Conservation (phyloP, 1,284 basidiomycete species). For the Marasmius fiardii region DNA sequence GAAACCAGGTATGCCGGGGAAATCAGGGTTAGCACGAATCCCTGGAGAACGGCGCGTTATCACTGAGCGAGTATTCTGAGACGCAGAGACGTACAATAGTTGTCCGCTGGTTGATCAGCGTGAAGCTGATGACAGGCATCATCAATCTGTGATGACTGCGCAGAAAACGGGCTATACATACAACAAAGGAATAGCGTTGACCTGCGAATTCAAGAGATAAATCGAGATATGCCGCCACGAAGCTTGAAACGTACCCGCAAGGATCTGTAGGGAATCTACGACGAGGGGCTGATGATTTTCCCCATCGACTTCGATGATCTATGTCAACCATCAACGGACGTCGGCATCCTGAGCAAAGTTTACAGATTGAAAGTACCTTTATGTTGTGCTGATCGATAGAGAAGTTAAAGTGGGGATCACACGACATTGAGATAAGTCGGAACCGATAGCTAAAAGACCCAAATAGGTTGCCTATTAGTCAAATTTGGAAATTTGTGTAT, state of each 20-base stretch:
- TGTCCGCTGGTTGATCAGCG: constrained; percentile 29
- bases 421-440: neutral
- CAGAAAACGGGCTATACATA: constrained; percentile 11
- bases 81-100: constrained; percentile 26
- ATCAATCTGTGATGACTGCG: neutral
- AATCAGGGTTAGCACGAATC: constrained; percentile 40
- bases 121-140: constrained; percentile 16
- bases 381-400: neutral
- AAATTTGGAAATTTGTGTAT: neutral
- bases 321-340: too few species aligned
- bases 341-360: neutral
- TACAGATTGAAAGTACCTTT: neutral
- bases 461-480: neutral
- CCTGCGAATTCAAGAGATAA: constrained; percentile 17
- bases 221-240: too few species aligned
- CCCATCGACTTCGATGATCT: constrained; percentile 2
- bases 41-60: constrained; percentile 14
- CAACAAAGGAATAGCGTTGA: constrained; percentile 36
- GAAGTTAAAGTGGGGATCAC: neutral
- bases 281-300: neutral
- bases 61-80: neutral
- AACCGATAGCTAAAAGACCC: neutral
- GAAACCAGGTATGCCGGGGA: constrained; percentile 25
- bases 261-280: neutral
- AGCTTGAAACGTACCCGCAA: neutral